phyloP scores from a whole-genome alignment of 768 basidiomycete genomes.

The Obba rivulosa region DNA sequence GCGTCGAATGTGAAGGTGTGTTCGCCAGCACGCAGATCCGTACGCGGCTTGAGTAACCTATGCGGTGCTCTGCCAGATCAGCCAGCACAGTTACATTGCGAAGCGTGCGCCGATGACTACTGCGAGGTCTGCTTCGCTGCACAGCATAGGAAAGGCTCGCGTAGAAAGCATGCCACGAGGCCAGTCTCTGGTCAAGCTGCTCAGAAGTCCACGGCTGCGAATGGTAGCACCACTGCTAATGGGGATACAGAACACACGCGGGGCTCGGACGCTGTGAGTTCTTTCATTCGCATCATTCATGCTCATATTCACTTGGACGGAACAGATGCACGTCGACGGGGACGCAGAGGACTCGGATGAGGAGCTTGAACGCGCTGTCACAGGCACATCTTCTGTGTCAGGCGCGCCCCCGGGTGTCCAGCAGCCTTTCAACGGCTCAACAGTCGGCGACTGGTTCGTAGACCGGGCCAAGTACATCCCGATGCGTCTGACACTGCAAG shows the following conservation, averaged over 20 bases:
- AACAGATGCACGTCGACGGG: constrained; percentile 36
- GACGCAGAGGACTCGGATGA: constrained; percentile 29
- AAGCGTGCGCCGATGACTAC: constrained; percentile 65
- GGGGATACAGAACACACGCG: constrained; percentile 6
- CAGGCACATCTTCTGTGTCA: constrained; percentile 25
- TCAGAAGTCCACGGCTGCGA: constrained; percentile 16
- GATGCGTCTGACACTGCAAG: constrained; percentile 63
- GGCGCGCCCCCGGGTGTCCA: constrained; percentile 31
- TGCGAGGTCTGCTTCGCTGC: constrained; percentile 86
- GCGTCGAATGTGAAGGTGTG: constrained; percentile 84
- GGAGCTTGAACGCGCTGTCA: constrained; percentile 26
- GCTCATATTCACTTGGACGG: neutral
- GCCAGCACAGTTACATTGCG: constrained; percentile 70
- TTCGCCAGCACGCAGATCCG: constrained; percentile 3
- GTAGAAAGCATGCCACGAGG: constrained; percentile 58
- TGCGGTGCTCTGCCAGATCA: constrained; percentile 50
- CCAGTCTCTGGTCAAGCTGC: constrained; percentile 28
- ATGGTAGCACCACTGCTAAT: constrained; percentile 20
- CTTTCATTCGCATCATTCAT: constrained; percentile 16
- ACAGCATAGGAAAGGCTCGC: constrained; percentile 77
- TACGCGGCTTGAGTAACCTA: neutral
- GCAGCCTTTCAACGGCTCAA: constrained; percentile 53
- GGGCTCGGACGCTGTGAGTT: constrained; percentile 27
- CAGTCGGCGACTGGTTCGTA: constrained; percentile 82
- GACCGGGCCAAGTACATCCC: constrained; percentile 81